Evolutionary conservation across 257 asterid species (phyloP).

Genomic region (Plantago ovata): DNA sequence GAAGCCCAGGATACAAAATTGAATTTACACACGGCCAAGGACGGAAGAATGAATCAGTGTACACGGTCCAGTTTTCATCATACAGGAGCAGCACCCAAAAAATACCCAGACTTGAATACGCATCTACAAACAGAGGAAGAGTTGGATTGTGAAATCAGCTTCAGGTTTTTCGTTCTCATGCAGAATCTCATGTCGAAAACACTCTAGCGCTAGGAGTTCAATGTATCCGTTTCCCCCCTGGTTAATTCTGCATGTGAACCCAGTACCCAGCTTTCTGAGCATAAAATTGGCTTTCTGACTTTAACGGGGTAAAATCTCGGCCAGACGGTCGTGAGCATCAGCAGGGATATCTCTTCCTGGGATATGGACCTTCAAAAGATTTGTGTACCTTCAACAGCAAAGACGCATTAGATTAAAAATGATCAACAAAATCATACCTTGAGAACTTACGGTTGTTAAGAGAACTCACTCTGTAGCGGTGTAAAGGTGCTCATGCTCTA

Average conservation of each 20-base stretch:
- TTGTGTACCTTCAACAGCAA: conserved; percentile 51
- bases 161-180: too few relatives aligned
- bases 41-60: not conserved
- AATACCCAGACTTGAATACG: conserved; percentile 8
- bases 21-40: conserved; percentile 3
- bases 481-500: conserved; percentile 75
- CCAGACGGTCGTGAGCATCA: conserved; percentile 76
- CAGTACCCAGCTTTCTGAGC: not conserved
- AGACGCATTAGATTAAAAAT: not conserved
- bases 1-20: conserved; percentile 14
- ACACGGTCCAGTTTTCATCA: not conserved
- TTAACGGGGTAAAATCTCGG: conserved; percentile 55
- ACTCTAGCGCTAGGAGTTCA: too few relatives aligned
- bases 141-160: too few relatives aligned
- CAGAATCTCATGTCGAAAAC: too few relatives aligned
- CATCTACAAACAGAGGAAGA: too few relatives aligned
- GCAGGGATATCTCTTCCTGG: conserved; percentile 93
- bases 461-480: conserved; percentile 73
- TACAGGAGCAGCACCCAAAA: conserved; percentile 35
- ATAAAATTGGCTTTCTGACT: not conserved
- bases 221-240: too few relatives aligned
- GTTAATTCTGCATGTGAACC: too few relatives aligned
- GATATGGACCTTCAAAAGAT: conserved; percentile 73
- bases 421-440: not conserved
- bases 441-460: not conserved